Percentiles rank a stretch among this genome's conserved stretches.
These are phyloP conservation scores for Corrigiola litoralis DNA, from an alignment of 179 eudicot genomes.

Conservation along the genomic window DNA sequence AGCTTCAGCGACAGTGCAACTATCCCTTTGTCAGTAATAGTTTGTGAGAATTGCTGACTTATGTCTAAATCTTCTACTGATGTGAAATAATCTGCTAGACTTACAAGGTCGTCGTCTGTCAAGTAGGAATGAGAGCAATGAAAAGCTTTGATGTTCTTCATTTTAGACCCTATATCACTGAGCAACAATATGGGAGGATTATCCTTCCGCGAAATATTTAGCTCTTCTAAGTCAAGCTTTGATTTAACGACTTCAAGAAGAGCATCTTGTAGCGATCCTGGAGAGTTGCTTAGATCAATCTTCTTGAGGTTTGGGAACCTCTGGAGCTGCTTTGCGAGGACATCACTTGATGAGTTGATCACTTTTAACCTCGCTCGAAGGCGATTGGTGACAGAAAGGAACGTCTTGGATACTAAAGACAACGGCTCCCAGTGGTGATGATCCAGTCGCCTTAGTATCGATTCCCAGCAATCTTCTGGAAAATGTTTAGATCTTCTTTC, in stretches of 20 bases:
- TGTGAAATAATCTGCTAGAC: slow-evolving; percentile 14
- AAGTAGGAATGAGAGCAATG: slow-evolving; percentile 11
- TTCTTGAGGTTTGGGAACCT: slow-evolving; percentile 17
- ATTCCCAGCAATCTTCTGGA: slow-evolving; percentile 34
- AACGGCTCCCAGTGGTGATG: slow-evolving; percentile 21
- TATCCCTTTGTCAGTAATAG: slow-evolving; percentile 24
- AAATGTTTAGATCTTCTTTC: slow-evolving; percentile 8
- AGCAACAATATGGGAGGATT: slow-evolving; percentile 3
- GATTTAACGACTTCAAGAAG: slow-evolving; percentile 12
- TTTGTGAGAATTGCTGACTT: background rate
- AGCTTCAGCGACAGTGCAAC: slow-evolving; percentile 16
- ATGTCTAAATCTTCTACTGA: slow-evolving; percentile 26
- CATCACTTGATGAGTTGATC: background rate
- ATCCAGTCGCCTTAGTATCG: slow-evolving; percentile 14
- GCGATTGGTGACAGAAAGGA: slow-evolving; percentile 16
- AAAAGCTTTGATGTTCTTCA: slow-evolving; percentile 16
- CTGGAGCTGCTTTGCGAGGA: slow-evolving; percentile 9
- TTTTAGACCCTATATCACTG: slow-evolving; percentile 1
- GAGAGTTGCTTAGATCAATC: slow-evolving; percentile 8
- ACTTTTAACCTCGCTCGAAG: slow-evolving; percentile 22
- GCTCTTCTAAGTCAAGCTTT: slow-evolving; percentile 13
- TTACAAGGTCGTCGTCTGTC: slow-evolving; percentile 7
- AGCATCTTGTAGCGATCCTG: background rate
- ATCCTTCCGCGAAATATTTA: slow-evolving; percentile 11
- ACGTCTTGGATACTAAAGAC: slow-evolving; percentile 21